Evolutionary conservation across 1,284 basidiomycete genomes (phyloP).

Genomic region (Afroboletus lepidellus): DNA sequence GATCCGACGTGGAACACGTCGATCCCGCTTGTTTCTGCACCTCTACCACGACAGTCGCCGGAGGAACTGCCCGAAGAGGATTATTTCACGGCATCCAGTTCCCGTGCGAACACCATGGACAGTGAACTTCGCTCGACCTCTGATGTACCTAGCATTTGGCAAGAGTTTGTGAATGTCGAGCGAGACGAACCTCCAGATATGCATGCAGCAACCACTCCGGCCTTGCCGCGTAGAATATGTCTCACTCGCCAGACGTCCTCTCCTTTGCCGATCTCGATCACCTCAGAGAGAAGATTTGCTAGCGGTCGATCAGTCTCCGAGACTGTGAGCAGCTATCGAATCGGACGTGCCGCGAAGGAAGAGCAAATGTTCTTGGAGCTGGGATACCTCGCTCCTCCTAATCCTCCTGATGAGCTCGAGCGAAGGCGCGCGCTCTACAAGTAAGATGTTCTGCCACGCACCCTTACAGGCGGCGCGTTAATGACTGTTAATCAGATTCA

Average conservation of each 20-base stretch:
- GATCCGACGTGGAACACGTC: conserved; percentile 13
- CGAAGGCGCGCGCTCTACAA: conserved; percentile 79
- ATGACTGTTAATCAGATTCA: conserved; percentile 57
- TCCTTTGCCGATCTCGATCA: conserved; percentile 48
- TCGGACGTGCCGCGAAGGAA: conserved; percentile 55
- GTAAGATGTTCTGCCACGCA: conserved; percentile 38
- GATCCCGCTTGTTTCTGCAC: conserved; percentile 18
- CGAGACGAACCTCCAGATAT: conserved; percentile 31
- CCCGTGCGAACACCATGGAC: conserved; percentile 28
- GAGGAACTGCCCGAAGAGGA: conserved; percentile 31
- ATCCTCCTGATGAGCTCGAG: conserved; percentile 79
- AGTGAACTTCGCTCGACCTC: conserved; percentile 5
- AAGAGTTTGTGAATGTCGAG: conserved; percentile 25
- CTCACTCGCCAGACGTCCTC: conserved; percentile 61
- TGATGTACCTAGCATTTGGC: conserved; percentile 27
- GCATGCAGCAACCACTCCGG: conserved; percentile 36
- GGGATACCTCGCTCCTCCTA: conserved; percentile 77
- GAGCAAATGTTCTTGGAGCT: conserved; percentile 58
- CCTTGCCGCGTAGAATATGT: conserved; percentile 48
- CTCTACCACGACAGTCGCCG: conserved; percentile 25
- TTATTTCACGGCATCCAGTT: conserved; percentile 31
- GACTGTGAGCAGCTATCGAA: conserved; percentile 33
- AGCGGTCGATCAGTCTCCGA: conserved; percentile 42
- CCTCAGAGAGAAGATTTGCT: conserved; percentile 40
- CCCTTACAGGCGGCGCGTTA: neutral